A percentile compares a stretch with the other conserved stretches of the same genome.
phyloP scores from a whole-genome alignment of 148 eudicot genomes.

The Vaccinium macrocarpon region DNA sequence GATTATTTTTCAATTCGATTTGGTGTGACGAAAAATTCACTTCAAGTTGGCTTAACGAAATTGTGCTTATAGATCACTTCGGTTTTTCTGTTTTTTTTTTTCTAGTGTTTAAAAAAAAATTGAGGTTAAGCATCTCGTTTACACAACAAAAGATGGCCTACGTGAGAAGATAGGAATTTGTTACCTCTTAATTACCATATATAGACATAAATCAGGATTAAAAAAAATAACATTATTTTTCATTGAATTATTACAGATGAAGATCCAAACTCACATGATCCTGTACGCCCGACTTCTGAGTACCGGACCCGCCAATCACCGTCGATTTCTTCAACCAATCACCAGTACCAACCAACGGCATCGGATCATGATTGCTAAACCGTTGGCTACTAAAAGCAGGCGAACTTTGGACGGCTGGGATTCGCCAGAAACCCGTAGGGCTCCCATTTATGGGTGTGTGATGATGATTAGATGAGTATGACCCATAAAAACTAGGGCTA shows the following conservation, averaged over 20 bases:
- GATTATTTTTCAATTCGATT: not conserved
- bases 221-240: not conserved
- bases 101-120: not conserved
- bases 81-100: not conserved
- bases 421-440: slow-evolving; percentile 65
- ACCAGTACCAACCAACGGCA: slow-evolving; percentile 24
- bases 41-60: not conserved
- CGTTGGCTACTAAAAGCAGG: slow-evolving; percentile 30
- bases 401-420: slow-evolving; percentile 39
- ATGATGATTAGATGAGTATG: slow-evolving; percentile 14
- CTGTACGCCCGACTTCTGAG: slow-evolving; percentile 39
- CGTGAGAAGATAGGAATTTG: not conserved
- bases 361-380: slow-evolving; percentile 24
- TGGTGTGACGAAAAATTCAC: not conserved
- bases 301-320: slow-evolving; percentile 19
- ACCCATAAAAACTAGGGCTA: slow-evolving; percentile 15
- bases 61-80: not conserved
- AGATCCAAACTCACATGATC: slow-evolving; percentile 97
- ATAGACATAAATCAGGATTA: not conserved
- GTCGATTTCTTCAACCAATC: slow-evolving; percentile 21
- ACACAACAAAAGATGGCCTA: not conserved
- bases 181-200: not conserved
- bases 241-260: slow-evolving; percentile 51
- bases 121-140: not conserved
- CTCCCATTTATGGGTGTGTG: slow-evolving; percentile 63